Evolutionary conservation across 208 protist genomes (phyloP).

Genomic region (Vickermania spadyakhi): DNA sequence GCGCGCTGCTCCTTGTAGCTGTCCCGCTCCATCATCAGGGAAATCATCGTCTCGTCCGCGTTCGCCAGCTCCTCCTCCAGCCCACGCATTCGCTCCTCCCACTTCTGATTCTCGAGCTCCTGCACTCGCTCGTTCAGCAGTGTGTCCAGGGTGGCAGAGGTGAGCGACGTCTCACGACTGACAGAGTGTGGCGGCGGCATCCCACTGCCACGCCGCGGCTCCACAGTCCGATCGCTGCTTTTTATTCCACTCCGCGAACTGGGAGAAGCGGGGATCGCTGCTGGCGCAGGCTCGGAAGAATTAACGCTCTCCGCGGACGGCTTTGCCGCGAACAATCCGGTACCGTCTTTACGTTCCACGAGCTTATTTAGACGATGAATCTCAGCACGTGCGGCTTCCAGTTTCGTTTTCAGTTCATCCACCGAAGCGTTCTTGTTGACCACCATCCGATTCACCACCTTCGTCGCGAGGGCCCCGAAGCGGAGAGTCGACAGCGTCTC

Average conservation of each 20-base stretch:
- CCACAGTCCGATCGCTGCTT: neutral
- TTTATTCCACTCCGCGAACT: neutral
- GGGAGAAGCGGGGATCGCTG: neutral
- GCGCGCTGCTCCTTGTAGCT: conserved; percentile 15
- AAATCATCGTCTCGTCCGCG: conserved; percentile 24
- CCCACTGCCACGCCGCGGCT: neutral
- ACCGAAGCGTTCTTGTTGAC: conserved; percentile 71
- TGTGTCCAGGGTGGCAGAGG: conserved; percentile 10
- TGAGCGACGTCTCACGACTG: neutral
- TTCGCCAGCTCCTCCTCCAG: conserved; percentile 30
- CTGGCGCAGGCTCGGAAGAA: neutral
- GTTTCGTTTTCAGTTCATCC: conserved; percentile 64
- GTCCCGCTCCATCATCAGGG: conserved; percentile 39
- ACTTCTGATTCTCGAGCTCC: conserved; percentile 23
- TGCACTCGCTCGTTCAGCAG: conserved; percentile 28
- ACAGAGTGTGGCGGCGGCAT: neutral
- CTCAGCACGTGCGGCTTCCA: conserved; percentile 56
- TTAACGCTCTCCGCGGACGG: neutral
- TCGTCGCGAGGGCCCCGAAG: conserved; percentile 80
- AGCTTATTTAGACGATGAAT: conserved; percentile 22
- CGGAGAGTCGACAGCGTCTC: conserved; percentile 88
- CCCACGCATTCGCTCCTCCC: conserved; percentile 21
- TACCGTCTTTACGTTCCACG: neutral
- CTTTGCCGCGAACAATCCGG: neutral
- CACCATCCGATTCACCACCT: conserved; percentile 71